Conservation (phyloP, 306 rosid genomes). For the Rosa lucieae region DNA sequence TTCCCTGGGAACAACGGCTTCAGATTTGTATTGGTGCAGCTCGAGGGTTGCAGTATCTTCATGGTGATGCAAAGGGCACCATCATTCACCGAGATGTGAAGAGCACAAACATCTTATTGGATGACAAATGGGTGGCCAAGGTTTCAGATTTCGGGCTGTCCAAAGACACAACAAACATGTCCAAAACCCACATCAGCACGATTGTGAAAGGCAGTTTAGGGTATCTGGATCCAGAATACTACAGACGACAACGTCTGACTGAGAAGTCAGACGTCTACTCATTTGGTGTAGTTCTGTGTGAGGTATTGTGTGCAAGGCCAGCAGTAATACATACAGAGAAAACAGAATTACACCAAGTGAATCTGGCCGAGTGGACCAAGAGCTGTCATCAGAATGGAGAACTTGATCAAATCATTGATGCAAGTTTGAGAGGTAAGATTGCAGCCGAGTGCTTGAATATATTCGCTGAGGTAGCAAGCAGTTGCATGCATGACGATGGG, state of each 20-base stretch:
- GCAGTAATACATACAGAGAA: slow-evolving; percentile 16
- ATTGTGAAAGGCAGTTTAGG: slow-evolving; percentile 29
- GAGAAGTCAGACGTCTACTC: slow-evolving; percentile 62
- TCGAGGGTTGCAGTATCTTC: slow-evolving; percentile 13
- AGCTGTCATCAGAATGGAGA: not conserved
- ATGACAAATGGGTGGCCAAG: slow-evolving; percentile 29
- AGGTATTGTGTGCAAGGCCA: slow-evolving; percentile 45
- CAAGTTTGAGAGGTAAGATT: slow-evolving; percentile 4
- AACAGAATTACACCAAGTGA: not conserved
- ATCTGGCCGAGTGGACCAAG: not conserved
- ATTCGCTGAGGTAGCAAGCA: slow-evolving; percentile 14
- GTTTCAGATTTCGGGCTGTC: slow-evolving; percentile 34
- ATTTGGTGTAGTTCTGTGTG: slow-evolving; percentile 52
- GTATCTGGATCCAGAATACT: slow-evolving; percentile 35
- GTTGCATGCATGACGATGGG: slow-evolving; percentile 30
- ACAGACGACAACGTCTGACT: slow-evolving; percentile 28
- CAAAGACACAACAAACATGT: not conserved
- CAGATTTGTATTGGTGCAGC: slow-evolving; percentile 15
- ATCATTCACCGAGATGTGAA: slow-evolving; percentile 36
- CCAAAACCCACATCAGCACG: slow-evolving; percentile 36
- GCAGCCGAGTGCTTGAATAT: slow-evolving; percentile 12
- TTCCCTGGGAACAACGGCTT: slow-evolving; percentile 14
- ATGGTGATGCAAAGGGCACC: not conserved
- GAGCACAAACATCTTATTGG: slow-evolving; percentile 21
- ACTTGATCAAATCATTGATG: slow-evolving; percentile 16